Evolutionary conservation across 257 asterid genomes (phyloP), one percentile per base, ranked within the genome.

Genomic region (Solanum pinnatisectum): DNA sequence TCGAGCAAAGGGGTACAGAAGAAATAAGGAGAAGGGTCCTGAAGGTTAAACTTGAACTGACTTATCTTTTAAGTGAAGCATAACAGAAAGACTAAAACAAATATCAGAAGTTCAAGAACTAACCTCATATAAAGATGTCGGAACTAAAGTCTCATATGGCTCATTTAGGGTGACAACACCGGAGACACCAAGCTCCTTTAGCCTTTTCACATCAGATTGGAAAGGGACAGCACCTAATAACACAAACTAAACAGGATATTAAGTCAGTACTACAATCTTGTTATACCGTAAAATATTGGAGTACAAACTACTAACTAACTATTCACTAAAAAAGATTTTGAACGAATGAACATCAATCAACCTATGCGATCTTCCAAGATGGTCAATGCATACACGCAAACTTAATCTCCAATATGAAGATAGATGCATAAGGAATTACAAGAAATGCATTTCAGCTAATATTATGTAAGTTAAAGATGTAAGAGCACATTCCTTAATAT

Each of bases 171-270:
- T 92, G 87, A 93, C 88, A 40, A 93, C 96, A 22, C 92, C 94
- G 72, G 91, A 85, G 63, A 93, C 92, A 74, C 96, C 96, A 83
- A 92, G 91, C 87, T 88, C 92, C 90, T 89, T 92, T 67, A 93
- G 90, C 85, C 90, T 84, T 65, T 68, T 65, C 52, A 93, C 93
- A 87, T 93, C 96, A 85, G 96, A 93, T 76, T 92, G 93, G 89
- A 93, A 93, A 35, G 96, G 96, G 65, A 92, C 91, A 89, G 96
- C 96, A 83, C 96, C 96, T 89, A 93, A 37, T 89, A 93, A 90
- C 42, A 93, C 93, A 90, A 92, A 93, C 96, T 93, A 30, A 88
- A 87, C 40, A 76, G 40, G 46, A 72, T 18, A 72, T 14, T 16
- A 79, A 9, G 49, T 91, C 77, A 91, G 88, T 23, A 27, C 56